A percentile compares a stretch with the other conserved stretches of the same genome.
Conservation (phyloP, 2,329 filamentous ascomycete species). For the Thielaviopsis populi region DNA sequence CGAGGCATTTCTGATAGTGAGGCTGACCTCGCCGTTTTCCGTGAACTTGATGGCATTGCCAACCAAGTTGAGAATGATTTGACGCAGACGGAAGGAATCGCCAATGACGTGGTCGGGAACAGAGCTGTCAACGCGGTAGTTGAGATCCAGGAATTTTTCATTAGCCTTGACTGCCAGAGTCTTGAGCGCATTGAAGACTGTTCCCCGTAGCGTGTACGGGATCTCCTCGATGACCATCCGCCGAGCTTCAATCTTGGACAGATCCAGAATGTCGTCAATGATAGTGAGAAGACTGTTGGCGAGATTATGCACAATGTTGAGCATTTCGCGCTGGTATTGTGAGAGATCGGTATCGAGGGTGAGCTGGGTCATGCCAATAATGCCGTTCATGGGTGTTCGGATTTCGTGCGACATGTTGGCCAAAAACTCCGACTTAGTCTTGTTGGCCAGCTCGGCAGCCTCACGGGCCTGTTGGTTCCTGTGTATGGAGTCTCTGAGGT, state of each 20-base stretch:
- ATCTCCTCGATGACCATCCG: conserved; percentile 98
- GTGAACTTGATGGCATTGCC: conserved; percentile 99
- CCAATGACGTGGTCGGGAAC: conserved; percentile 92
- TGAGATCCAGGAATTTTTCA: conserved; percentile 83
- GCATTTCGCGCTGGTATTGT: conserved; percentile 91
- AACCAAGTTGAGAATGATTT: conserved; percentile 93
- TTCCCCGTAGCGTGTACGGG: conserved; percentile 83
- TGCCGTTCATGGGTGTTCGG: conserved; percentile 91
- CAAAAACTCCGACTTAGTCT: conserved; percentile 95
- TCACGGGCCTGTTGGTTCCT: conserved; percentile 91
- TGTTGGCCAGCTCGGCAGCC: conserved; percentile 89
- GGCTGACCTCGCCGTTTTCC: conserved; percentile 86
- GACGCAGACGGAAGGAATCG: conserved; percentile 87
- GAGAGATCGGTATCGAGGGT: conserved; percentile 91
- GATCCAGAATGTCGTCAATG: conserved; percentile 69
- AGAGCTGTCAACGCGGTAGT: conserved; percentile 82
- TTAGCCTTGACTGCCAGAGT: conserved; percentile 95
- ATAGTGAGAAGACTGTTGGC: conserved; percentile 94
- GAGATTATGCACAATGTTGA: conserved; percentile 94
- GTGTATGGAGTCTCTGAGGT: conserved; percentile 88
- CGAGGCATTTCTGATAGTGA: conserved; percentile 52
- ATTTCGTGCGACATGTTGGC: conserved; percentile 99
- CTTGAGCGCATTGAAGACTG: conserved; percentile 94
- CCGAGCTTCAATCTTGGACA: conserved; percentile 80
- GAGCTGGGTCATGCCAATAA: conserved; percentile 94